These are phyloP conservation scores for Teunomyces stri DNA, from an alignment of 805 yeast genomes.

Conservation along the genomic window DNA sequence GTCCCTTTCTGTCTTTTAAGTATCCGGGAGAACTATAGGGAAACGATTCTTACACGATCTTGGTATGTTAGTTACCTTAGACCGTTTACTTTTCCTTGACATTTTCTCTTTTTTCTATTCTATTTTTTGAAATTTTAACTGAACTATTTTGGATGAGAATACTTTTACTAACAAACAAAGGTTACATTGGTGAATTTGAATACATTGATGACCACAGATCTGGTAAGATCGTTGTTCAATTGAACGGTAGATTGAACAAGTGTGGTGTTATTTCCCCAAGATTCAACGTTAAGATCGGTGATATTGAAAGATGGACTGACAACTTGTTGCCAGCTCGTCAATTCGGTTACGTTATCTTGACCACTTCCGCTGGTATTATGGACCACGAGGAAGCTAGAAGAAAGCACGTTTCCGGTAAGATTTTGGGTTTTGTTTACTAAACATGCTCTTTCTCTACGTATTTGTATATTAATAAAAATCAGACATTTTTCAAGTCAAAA, in stretches of 20 bases:
- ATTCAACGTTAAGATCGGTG: conserved; percentile 25
- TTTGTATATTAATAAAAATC: conserved; percentile 1
- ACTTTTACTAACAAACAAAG: conserved; percentile 19
- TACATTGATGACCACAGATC: conserved; percentile 99
- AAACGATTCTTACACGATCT: conserved; percentile 67
- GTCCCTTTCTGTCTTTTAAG: conserved; percentile 97
- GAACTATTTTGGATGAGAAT: not conserved
- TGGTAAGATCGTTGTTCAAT: conserved; percentile 94
- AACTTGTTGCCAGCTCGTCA: conserved; percentile 29
- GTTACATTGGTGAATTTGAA: conserved; percentile 96
- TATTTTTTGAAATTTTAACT: not conserved
- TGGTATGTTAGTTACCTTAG: conserved; percentile 33
- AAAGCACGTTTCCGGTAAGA: conserved; percentile 28
- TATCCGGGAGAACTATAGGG: conserved; percentile 81
- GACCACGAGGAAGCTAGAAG: conserved; percentile 29
- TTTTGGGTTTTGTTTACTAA: conserved; percentile 26
- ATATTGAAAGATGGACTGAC: conserved; percentile 27
- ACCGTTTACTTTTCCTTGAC: conserved; percentile 73
- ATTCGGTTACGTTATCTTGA: conserved; percentile 25
- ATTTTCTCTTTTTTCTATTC: conserved; percentile 17
- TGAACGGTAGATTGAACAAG: conserved; percentile 75
- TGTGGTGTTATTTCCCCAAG: conserved; percentile 27
- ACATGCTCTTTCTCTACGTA: not conserved
- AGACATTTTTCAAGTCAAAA: not conserved
- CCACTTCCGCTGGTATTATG: conserved; percentile 28